Base-by-base conservation (phyloP, 2,329 filamentous ascomycete species). In the Zymoseptoria pseudotritici region DNA sequence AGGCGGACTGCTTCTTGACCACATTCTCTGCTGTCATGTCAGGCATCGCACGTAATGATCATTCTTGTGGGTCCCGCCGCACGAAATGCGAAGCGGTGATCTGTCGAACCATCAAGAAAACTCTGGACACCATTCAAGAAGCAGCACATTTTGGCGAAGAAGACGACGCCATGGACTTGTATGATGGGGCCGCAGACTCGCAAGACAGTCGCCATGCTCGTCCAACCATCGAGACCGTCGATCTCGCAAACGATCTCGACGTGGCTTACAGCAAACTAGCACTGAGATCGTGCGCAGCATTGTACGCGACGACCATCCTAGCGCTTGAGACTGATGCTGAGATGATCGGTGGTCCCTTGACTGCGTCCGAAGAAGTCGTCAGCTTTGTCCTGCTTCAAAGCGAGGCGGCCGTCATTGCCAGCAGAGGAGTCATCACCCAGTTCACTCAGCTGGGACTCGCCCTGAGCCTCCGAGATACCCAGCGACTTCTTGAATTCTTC, bases 111-210 rank as follows among this genome's bases (percentile, higher is more conserved):
- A 54, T 71, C 21, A 55, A 55, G n/a, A 52, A 57, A 21, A 55
- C 59, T 0, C 21, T 63, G n/a, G 36, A 42, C 17, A 58, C 57
- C 6, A 62, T 61, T 52, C 53, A 61, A 7, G 58, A 50, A 21
- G 42, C 46, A 29, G 51, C 20, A 55, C 36, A 58, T n/a, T 26
- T 19, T 52, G 83, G 85, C 64, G 68, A 79, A 5, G 74, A 78
- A 9, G 65, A 75, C 2, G 84, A 87, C 64, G 70, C 79, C 5
- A 87, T 89, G 85, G 86, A 90, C 58, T 68, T 91, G 4, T 88
- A 91, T 66, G 79, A 81, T 36, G 36, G 36, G 4, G 79, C 83
- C 11, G 85, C 87, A 58, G 82, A 84, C 50, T 85, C 84, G 0
- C 84, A 87, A 64, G 77, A 77, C 56, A 85, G 80, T 62, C 78